These are phyloP conservation scores for Penicillium digitatum DNA, from an alignment of 2,329 filamentous ascomycete species.

Conservation along the genomic window DNA sequence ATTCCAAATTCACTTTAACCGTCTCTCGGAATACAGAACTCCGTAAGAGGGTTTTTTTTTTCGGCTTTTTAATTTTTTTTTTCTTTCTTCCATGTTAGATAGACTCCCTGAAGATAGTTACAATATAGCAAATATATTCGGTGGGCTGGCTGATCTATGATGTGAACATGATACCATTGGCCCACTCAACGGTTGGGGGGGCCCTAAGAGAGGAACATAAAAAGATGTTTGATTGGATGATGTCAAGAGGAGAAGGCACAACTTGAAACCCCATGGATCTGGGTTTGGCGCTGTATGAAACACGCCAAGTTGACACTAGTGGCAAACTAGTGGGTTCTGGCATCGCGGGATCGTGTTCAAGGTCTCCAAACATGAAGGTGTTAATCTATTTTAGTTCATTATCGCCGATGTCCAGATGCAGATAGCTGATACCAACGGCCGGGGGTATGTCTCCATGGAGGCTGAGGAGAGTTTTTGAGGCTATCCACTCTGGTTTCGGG, in stretches of 20 bases:
- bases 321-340: conserved; percentile 17
- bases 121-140: too few species aligned
- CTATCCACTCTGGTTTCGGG: not conserved
- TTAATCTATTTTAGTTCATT: not conserved
- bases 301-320: conserved; percentile 27
- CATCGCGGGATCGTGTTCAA: not conserved
- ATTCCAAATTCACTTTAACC: not conserved
- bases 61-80: too few species aligned
- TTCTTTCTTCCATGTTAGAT: too few species aligned
- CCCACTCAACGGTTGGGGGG: not conserved
- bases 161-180: not conserved
- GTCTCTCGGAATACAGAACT: not conserved
- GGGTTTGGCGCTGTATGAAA: conserved; percentile 24
- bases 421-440: not conserved
- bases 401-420: not conserved
- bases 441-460: not conserved
- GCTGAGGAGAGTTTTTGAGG: not conserved
- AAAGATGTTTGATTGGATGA: not conserved
- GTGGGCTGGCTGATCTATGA: conserved; percentile 16
- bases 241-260: conserved; percentile 2
- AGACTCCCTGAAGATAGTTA: not conserved
- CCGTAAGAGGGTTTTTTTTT: not conserved
- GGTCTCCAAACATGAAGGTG: not conserved
- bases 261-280: conserved; percentile 30
- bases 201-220: not conserved